These are phyloP conservation scores for Asterophora parasitica DNA, from an alignment of 768 basidiomycete species.

Conservation along the genomic window DNA sequence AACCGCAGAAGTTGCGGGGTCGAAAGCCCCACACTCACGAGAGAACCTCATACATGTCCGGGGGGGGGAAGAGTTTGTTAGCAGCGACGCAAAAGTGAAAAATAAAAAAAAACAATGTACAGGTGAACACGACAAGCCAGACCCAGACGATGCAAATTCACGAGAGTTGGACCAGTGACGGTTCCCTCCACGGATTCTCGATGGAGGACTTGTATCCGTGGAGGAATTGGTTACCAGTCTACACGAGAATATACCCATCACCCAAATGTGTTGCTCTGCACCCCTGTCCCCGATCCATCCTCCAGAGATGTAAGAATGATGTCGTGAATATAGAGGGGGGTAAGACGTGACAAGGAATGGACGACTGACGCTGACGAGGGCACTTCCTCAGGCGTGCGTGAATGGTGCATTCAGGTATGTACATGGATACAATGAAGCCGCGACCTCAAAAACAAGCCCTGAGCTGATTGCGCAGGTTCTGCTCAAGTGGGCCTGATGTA, in stretches of 20 bases:
- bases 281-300: slow-evolving; percentile 81
- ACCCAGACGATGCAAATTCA: not conserved
- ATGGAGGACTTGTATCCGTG: too few species aligned
- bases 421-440: slow-evolving; percentile 13
- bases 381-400: not conserved
- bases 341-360: slow-evolving; percentile 26
- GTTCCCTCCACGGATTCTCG: too few species aligned
- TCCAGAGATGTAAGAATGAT: slow-evolving; percentile 45
- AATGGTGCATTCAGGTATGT: slow-evolving; percentile 8
- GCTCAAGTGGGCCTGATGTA: slow-evolving; percentile 86
- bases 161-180: too few species aligned
- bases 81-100: not conserved
- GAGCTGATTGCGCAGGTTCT: slow-evolving; percentile 81
- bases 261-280: slow-evolving; percentile 39
- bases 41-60: too few species aligned
- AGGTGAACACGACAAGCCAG: not conserved
- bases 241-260: not conserved
- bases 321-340: slow-evolving; percentile 73
- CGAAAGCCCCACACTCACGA: too few species aligned
- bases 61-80: not conserved
- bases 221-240: too few species aligned
- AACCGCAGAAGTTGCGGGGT: too few species aligned
- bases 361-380: too few species aligned
- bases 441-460: slow-evolving; percentile 45
- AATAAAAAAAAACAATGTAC: not conserved